These are phyloP conservation scores for Coemansia sp. DNA, from an alignment of 371 early-diverging fungal genomes.

Conservation along the genomic window DNA sequence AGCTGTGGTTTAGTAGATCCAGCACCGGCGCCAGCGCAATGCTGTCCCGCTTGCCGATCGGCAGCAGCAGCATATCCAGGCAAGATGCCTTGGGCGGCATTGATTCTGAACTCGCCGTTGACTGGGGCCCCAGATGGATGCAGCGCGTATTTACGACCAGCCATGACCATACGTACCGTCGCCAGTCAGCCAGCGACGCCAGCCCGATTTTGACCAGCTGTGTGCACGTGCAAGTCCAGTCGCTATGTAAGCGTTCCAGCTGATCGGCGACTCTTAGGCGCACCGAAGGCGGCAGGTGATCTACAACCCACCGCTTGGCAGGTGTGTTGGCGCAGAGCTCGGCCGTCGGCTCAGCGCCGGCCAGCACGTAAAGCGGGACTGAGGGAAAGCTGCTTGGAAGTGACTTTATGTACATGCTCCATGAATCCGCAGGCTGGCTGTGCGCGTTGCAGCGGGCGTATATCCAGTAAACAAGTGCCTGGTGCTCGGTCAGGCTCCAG, in stretches of 20 bases:
- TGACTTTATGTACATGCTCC: conserved; percentile 22
- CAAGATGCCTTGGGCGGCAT: not conserved
- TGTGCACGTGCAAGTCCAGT: conserved; percentile 24
- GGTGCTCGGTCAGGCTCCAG: conserved; percentile 31
- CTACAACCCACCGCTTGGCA: conserved; percentile 15
- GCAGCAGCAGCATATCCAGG: not conserved
- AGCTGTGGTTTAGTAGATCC: conserved; percentile 56
- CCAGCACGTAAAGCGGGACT: conserved; percentile 30
- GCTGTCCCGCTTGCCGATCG: conserved; percentile 12
- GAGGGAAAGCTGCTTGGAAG: conserved; percentile 33
- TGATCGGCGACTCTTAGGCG: conserved; percentile 17
- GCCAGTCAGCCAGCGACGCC: conserved; percentile 12
- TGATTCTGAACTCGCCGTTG: not conserved
- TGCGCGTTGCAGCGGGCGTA: conserved; percentile 9
- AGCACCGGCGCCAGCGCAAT: conserved; percentile 55
- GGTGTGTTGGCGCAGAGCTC: not conserved
- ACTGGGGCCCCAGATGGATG: conserved; percentile 34
- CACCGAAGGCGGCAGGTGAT: conserved; percentile 21
- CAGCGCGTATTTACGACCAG: conserved; percentile 49
- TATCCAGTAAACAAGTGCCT: conserved; percentile 34
- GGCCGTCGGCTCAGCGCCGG: conserved; percentile 16
- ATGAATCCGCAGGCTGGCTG: conserved; percentile 1
- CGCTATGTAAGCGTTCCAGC: conserved; percentile 16
- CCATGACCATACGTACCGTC: conserved; percentile 44
- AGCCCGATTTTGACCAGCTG: not conserved